These are phyloP conservation scores for Globisporangium emineosum DNA, from an alignment of 352 stramenopile genomes.

Conservation along the genomic window DNA sequence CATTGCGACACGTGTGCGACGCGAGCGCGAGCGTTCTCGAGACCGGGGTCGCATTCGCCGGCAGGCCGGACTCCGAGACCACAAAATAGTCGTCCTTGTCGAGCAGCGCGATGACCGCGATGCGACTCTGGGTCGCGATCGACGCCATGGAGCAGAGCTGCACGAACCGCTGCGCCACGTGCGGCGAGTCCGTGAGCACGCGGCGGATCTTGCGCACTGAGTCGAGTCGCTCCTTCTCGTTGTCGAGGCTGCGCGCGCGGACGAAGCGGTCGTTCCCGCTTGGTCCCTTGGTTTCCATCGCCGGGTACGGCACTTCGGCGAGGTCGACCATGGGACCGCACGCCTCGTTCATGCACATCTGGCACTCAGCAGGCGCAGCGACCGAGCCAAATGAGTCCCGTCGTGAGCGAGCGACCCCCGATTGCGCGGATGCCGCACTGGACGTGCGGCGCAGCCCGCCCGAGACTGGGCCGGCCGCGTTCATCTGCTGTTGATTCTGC, in stretches of 20 bases:
- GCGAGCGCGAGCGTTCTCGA: constrained; percentile 38
- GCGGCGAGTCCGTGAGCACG: constrained; percentile 39
- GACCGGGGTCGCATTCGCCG: constrained; percentile 35
- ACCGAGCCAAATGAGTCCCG: constrained; percentile 34
- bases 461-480: not conserved
- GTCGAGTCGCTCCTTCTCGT: constrained; percentile 50
- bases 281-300: constrained; percentile 24
- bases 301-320: constrained; percentile 54
- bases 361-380: constrained; percentile 27
- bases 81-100: constrained; percentile 71
- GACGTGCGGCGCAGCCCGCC: constrained; percentile 31
- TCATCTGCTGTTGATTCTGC: constrained; percentile 1
- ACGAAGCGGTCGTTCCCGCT: constrained; percentile 36
- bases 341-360: constrained; percentile 55
- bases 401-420: constrained; percentile 13
- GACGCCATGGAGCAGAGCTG: constrained; percentile 76
- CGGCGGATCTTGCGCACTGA: constrained; percentile 41
- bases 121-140: constrained; percentile 67
- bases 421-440: constrained; percentile 24
- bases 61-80: constrained; percentile 36
- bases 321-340: constrained; percentile 54
- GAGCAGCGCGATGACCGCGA: constrained; percentile 67
- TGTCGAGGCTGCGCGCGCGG: constrained; percentile 41
- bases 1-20: constrained; percentile 48
- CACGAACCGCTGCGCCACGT: constrained; percentile 40